A percentile compares a stretch with the other conserved stretches of the same genome.
Evolutionary conservation across 2,329 filamentous ascomycete species (phyloP).

Genomic region (Fusarium tupiense): DNA sequence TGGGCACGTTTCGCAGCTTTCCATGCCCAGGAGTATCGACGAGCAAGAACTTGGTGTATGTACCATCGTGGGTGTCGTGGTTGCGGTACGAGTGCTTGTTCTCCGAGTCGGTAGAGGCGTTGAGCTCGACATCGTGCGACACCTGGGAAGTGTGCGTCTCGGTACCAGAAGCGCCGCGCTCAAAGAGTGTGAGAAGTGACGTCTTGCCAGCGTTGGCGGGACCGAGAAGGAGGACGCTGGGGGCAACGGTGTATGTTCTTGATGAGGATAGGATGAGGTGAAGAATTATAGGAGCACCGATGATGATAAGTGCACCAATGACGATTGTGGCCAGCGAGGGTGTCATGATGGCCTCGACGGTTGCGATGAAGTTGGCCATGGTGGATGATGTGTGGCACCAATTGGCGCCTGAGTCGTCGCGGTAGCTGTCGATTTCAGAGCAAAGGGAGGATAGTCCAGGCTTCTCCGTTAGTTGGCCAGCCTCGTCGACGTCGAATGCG

Average conservation of each 20-base stretch:
- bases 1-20: conserved; percentile 82
- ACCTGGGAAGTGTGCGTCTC: conserved; percentile 67
- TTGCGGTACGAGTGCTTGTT: conserved; percentile 60
- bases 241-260: conserved; percentile 71
- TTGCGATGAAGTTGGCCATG: conserved; percentile 52
- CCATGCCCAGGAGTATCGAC: conserved; percentile 95
- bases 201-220: conserved; percentile 90
- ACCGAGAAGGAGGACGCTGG: conserved; percentile 83
- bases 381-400: conserved; percentile 31
- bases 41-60: conserved; percentile 76
- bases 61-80: conserved; percentile 63
- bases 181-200: conserved; percentile 79
- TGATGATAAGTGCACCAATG: conserved; percentile 74
- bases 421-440: neutral
- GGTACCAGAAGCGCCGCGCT: conserved; percentile 60
- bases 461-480: neutral
- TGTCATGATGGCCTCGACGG: conserved; percentile 65
- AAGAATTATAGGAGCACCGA: conserved; percentile 79
- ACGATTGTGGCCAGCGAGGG: conserved; percentile 71
- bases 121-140: conserved; percentile 63
- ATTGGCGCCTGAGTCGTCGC: conserved; percentile 13
- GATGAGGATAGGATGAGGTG: conserved; percentile 78
- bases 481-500: neutral
- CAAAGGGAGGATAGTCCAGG: neutral
- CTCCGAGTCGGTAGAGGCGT: conserved; percentile 58